A percentile compares a stretch with the other conserved stretches of the same genome.
Conservation (phyloP, 139 green algal genomes). For the Chlamydomonas urium region DNA sequence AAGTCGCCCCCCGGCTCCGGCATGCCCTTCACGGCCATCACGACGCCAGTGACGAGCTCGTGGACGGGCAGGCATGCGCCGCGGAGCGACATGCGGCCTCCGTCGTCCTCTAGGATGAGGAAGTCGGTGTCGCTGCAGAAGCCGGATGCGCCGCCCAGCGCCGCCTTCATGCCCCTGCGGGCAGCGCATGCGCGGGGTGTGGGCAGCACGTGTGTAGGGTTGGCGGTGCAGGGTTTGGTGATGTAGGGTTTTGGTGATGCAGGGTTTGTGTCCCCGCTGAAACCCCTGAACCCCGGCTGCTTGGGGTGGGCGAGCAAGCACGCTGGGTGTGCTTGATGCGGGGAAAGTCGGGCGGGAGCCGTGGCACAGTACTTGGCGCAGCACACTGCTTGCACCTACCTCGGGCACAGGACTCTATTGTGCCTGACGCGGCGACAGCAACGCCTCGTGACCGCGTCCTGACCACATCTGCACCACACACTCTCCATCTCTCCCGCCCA, state of each 20-base stretch:
- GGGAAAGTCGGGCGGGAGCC: no score
- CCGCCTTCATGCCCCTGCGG: constrained; percentile 25
- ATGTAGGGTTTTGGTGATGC: background rate
- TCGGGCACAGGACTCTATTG: background rate
- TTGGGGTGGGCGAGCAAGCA: no score
- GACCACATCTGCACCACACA: background rate
- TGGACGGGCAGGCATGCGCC: constrained; percentile 40
- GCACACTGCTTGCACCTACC: no score
- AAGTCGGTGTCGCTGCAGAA: constrained; percentile 74
- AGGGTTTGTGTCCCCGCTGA: background rate
- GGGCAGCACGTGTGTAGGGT: background rate
- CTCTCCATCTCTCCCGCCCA: no score
- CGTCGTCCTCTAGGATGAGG: constrained; percentile 91
- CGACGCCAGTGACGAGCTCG: constrained; percentile 75
- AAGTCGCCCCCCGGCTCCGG: constrained; percentile 69
- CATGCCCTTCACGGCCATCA: constrained; percentile 72
- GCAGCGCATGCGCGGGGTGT: background rate
- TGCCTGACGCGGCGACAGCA: background rate
- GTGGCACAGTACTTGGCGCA: no score
- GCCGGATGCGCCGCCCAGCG: constrained; percentile 36
- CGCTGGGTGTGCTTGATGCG: no score
- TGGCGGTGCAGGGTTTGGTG: background rate
- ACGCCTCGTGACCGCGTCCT: background rate
- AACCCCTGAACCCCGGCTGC: no score
- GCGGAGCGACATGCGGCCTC: constrained; percentile 72